Percentiles rank a stretch among this genome's conserved stretches.
Evolutionary conservation across 495 filamentous ascomycete species (phyloP).

Genomic region (Terfezia claveryi): DNA sequence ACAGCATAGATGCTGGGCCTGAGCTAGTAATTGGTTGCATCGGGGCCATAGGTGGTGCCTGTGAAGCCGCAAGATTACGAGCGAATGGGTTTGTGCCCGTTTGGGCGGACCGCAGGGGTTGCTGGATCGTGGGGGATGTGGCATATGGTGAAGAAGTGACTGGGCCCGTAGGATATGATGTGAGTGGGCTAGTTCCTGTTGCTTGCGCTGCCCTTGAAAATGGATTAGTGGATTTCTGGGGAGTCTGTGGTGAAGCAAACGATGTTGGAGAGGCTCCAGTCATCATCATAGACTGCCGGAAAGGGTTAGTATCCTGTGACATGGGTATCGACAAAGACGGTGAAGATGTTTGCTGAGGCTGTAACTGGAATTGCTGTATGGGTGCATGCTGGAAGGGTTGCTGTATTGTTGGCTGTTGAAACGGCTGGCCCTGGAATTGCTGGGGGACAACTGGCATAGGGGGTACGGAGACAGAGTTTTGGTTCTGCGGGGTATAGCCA

Average conservation of each 20-base stretch:
- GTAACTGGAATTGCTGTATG: constrained; percentile 21
- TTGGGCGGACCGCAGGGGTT: constrained; percentile 32
- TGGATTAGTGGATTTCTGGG: constrained; percentile 54
- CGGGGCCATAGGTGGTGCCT: constrained; percentile 15
- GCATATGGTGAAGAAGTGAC: constrained; percentile 24
- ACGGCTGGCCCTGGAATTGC: constrained; percentile 26
- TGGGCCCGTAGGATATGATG: constrained; percentile 29
- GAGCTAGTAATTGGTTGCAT: not conserved
- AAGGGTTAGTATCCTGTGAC: constrained; percentile 59
- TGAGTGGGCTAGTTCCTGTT: constrained; percentile 23
- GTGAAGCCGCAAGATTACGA: constrained; percentile 20
- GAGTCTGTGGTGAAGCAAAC: constrained; percentile 28
- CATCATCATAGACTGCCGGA: constrained; percentile 65
- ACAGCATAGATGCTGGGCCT: not conserved
- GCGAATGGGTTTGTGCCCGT: constrained; percentile 61
- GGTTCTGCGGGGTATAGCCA: constrained; percentile 51
- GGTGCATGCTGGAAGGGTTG: constrained; percentile 20
- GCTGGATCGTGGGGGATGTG: constrained; percentile 18
- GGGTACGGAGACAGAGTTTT: constrained; percentile 30
- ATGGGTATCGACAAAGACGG: constrained; percentile 7
- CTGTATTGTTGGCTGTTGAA: constrained; percentile 7
- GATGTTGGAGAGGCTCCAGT: constrained; percentile 21
- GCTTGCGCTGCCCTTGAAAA: constrained; percentile 42
- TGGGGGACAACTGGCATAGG: constrained; percentile 42
- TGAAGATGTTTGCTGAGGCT: not conserved